Evolutionary conservation across 139 green algal genomes (phyloP), one percentile per base, ranked within the genome.

Genomic region (Asterochloris erici): DNA sequence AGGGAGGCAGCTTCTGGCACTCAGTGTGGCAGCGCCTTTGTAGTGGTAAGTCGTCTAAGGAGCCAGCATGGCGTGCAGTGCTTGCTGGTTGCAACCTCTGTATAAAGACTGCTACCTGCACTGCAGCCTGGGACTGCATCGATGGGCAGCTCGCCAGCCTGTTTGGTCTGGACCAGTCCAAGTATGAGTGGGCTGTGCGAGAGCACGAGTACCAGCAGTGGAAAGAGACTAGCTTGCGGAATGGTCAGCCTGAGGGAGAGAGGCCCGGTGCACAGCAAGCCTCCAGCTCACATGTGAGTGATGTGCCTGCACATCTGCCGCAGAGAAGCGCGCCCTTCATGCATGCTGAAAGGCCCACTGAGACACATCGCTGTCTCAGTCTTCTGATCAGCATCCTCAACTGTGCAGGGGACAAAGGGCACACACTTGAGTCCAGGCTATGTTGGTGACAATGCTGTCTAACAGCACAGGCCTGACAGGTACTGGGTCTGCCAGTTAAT

Each of bases 101-200:
- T n/a, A n/a, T n/a, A n/a, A n/a, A n/a, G n/a, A n/a, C 70, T 54
- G 74, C 29, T 63, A 61, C n/a, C 63, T 60, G 14, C 74, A 16
- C 9, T 77, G 68, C 79, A 83, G 79, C 66, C 38, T 83, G 79
- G 79, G 68, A 70, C 10, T 47, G 76, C 19, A 68, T 68, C 23
- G 79, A 83, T 68, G 79, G 66, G 24, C 68, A 77, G 13, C 79
- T 83, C 16, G 79, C 79, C 68, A 77, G 66, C 68, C 73, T 75
- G 23, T 83, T 83, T 83, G 79, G 79, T 10, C 23, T 83, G 38
- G 73, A 83, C 28, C 19, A 83, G 47, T 83, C 79, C 12, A 83
- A 77, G 38, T 83, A 83, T 68, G 79, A 83, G 29, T 83, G 79
- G 79, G 79, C 66, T 68, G 29, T 83, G 19, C 79, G 23, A n/a